Conservation (phyloP, 140 eudicot species). For the Cichorium intybus region DNA sequence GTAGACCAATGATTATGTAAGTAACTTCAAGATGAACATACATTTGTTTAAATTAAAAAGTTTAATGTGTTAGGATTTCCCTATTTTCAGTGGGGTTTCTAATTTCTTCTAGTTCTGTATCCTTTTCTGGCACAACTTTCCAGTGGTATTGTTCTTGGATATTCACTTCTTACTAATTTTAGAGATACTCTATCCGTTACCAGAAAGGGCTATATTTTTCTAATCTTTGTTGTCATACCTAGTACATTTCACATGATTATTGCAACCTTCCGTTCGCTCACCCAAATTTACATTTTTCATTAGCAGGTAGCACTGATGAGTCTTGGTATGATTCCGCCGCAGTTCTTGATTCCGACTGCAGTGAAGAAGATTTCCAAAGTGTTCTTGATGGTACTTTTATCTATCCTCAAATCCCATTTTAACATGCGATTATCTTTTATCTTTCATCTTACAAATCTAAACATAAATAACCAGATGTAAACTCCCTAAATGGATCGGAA, state of each 20-base stretch:
- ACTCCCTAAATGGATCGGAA: conserved; percentile 59
- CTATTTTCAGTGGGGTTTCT: conserved; percentile 2
- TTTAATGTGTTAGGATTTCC: conserved; percentile 4
- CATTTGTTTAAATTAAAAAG: conserved; percentile 6
- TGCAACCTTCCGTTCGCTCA: background rate
- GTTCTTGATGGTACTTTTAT: conserved; percentile 64
- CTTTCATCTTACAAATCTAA: background rate
- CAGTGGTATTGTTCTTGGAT: conserved; percentile 24
- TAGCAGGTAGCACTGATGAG: conserved; percentile 77
- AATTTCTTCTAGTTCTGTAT: background rate
- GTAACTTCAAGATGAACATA: background rate
- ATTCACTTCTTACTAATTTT: conserved; percentile 25
- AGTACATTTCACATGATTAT: background rate
- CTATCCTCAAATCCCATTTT: background rate
- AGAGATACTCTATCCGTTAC: conserved; percentile 12
- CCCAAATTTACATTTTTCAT: background rate
- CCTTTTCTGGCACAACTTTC: conserved; percentile 19
- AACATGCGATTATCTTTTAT: background rate
- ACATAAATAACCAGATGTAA: conserved; percentile 45
- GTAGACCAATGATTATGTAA: background rate
- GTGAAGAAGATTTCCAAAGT: conserved; percentile 94
- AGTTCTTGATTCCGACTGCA: conserved; percentile 79
- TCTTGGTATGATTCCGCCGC: conserved; percentile 84
- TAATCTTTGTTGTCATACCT: background rate
- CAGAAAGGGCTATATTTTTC: background rate